Percentiles rank a stretch among this genome's conserved stretches.
Conservation (phyloP, 2,329 filamentous ascomycete species). For the Scedosporium aurantiacum region DNA sequence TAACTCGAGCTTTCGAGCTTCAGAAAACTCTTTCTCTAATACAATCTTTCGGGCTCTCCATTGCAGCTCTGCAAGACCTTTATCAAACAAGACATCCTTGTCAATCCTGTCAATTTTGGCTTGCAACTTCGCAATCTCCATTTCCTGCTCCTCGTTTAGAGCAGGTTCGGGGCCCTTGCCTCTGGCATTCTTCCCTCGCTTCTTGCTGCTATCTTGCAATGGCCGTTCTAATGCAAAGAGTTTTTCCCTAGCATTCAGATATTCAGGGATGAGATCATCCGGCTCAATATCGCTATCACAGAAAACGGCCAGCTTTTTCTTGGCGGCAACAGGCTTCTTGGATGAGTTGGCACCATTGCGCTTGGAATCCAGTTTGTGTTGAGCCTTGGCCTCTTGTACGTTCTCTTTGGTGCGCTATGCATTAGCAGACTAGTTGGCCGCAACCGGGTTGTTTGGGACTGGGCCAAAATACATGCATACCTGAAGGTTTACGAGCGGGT, state of each 20-base stretch:
- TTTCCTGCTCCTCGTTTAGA: constrained; percentile 20
- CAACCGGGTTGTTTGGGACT: not conserved
- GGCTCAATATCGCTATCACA: constrained; percentile 64
- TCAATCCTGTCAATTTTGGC: constrained; percentile 69
- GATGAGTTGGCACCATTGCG: constrained; percentile 6
- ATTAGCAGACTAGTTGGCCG: not conserved
- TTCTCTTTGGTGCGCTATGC: not conserved
- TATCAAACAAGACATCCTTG: constrained; percentile 66
- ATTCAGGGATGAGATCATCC: constrained; percentile 63
- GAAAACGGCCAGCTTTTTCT: constrained; percentile 6
- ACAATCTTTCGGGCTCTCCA: constrained; percentile 51
- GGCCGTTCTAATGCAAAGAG: constrained; percentile 52
- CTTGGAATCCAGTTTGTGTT: constrained; percentile 1
- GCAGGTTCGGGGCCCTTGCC: constrained; percentile 13
- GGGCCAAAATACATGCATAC: constrained; percentile 12
- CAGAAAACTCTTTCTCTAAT: constrained; percentile 51
- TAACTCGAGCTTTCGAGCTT: constrained; percentile 29
- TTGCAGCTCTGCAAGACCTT: constrained; percentile 48
- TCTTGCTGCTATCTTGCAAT: constrained; percentile 23
- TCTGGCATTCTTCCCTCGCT: constrained; percentile 24
- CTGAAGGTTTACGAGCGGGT: constrained; percentile 12
- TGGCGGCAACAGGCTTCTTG: constrained; percentile 22
- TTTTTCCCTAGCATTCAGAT: constrained; percentile 61
- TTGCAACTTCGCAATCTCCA: constrained; percentile 53
- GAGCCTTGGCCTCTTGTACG: not conserved